Percentiles rank a stretch among this genome's conserved stretches.
phyloP scores from a whole-genome alignment of 192 early-diverging fungal species.

The Chytriomyces confervae region DNA sequence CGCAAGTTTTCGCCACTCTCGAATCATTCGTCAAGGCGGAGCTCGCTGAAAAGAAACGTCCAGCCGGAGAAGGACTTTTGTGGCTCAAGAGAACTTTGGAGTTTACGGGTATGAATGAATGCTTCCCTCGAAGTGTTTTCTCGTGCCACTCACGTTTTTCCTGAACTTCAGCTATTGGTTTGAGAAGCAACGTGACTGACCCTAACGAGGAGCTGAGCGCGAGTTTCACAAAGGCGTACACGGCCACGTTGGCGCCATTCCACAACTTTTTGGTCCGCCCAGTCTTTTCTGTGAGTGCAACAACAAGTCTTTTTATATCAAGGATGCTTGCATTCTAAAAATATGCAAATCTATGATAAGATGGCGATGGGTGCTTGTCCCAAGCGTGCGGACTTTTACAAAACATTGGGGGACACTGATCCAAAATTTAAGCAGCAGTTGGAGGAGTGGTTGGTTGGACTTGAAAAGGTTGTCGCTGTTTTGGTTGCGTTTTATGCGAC shows the following conservation, averaged over 20 bases:
- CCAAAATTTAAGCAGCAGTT: conserved; percentile 61
- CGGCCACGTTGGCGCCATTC: conserved; percentile 46
- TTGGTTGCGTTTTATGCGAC: conserved; percentile 41
- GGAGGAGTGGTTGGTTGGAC: conserved; percentile 72
- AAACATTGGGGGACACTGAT: conserved; percentile 74
- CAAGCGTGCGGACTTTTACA: conserved; percentile 85
- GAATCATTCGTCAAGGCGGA: conserved; percentile 82
- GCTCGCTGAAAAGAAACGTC: conserved; percentile 76
- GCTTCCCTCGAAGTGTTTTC: neutral
- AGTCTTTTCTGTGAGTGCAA: conserved; percentile 52
- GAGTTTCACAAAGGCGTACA: conserved; percentile 53
- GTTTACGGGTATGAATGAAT: conserved; percentile 36
- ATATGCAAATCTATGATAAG: conserved; percentile 37
- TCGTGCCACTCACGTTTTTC: neutral
- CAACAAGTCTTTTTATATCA: neutral
- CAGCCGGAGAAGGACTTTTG: conserved; percentile 87
- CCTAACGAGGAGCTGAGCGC: conserved; percentile 53
- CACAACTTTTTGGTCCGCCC: conserved; percentile 59
- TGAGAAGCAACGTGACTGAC: conserved; percentile 52
- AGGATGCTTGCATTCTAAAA: neutral
- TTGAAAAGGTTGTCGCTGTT: conserved; percentile 73
- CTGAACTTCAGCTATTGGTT: conserved; percentile 29
- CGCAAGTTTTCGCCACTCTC: conserved; percentile 74
- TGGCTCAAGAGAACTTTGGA: conserved; percentile 82
- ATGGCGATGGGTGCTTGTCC: conserved; percentile 94